These are phyloP conservation scores for Emmonsiellopsis sp. DNA, from an alignment of 2,329 filamentous ascomycete species.

Conservation along the genomic window DNA sequence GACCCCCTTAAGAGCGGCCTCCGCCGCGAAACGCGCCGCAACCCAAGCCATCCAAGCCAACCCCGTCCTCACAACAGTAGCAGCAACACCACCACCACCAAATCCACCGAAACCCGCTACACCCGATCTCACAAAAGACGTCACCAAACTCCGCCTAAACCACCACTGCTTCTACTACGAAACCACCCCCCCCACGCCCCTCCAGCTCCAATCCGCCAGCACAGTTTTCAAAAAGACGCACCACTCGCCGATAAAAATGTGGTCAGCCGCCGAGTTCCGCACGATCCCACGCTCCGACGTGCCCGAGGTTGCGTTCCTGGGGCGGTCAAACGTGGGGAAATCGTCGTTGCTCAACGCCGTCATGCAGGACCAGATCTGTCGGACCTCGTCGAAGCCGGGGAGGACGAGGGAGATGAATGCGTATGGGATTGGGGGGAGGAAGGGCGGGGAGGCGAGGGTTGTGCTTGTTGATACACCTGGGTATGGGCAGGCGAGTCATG, in stretches of 20 bases:
- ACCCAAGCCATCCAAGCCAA: neutral
- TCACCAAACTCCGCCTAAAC: constrained; percentile 8
- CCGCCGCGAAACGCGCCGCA: neutral
- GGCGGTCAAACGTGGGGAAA: constrained; percentile 63
- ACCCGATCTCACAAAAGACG: neutral
- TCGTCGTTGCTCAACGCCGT: constrained; percentile 57
- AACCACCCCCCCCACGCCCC: constrained; percentile 33
- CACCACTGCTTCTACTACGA: constrained; percentile 41
- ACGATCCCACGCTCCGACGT: constrained; percentile 43
- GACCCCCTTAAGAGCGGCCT: neutral
- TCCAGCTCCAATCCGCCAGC: constrained; percentile 37
- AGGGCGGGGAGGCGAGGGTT: constrained; percentile 36
- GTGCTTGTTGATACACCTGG: constrained; percentile 63
- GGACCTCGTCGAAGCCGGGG: constrained; percentile 51
- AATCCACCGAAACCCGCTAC: neutral
- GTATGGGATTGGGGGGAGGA: constrained; percentile 49
- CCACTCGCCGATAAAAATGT: constrained; percentile 47
- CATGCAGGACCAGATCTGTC: constrained; percentile 42
- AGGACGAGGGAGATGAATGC: constrained; percentile 58
- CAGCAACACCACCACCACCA: neutral
- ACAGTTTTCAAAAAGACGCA: constrained; percentile 37
- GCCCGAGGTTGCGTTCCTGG: constrained; percentile 58
- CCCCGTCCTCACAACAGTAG: neutral
- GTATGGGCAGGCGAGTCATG: constrained; percentile 53
- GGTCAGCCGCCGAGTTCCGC: constrained; percentile 52